Evolutionary conservation across 2,329 filamentous ascomycete genomes (phyloP).

Genomic region (Colletotrichum navitas): DNA sequence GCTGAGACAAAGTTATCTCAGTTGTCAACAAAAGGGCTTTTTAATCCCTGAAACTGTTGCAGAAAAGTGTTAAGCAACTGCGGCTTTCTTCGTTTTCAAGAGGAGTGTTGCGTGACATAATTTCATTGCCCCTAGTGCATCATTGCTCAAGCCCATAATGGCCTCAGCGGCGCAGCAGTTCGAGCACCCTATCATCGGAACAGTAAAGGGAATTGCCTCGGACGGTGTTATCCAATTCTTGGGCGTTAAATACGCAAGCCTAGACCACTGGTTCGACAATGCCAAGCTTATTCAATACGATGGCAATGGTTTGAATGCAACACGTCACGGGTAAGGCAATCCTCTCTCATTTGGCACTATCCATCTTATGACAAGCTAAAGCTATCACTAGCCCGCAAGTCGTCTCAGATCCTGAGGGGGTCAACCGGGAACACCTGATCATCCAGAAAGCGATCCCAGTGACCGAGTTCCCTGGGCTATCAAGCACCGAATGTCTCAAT

Average conservation of each 20-base stretch:
- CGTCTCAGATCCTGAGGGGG: constrained; percentile 54
- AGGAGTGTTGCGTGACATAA: not conserved
- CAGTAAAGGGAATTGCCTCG: not conserved
- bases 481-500: constrained; percentile 63
- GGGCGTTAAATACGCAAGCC: constrained; percentile 45
- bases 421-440: constrained; percentile 60
- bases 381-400: constrained; percentile 49
- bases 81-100: not conserved
- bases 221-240: constrained; percentile 44
- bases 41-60: not conserved
- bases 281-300: constrained; percentile 32
- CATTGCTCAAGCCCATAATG: not conserved
- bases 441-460: constrained; percentile 62
- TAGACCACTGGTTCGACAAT: constrained; percentile 43
- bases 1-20: not conserved
- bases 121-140: no score
- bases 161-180: not conserved
- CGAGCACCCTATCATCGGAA: constrained; percentile 28
- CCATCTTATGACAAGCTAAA: not conserved
- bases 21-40: not conserved
- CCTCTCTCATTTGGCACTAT: not conserved
- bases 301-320: constrained; percentile 47
- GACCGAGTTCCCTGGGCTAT: constrained; percentile 52
- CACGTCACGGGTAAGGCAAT: constrained; percentile 50
- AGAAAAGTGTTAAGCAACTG: not conserved